phyloP scores from a whole-genome alignment of 2,329 filamentous ascomycete species.

The Penicillium italicum region DNA sequence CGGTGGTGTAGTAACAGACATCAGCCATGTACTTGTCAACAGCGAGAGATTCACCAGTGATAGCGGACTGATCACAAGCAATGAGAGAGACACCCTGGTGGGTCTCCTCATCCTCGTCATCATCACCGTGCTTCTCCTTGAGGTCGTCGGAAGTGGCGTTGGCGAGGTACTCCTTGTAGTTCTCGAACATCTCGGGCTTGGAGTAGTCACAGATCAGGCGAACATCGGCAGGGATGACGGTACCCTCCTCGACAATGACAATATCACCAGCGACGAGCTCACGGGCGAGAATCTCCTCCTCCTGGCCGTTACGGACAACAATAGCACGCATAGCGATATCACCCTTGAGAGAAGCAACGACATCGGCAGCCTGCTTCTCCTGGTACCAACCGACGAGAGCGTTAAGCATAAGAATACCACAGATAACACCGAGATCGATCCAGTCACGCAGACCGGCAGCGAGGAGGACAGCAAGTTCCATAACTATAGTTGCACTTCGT shows the following conservation, averaged over 20 bases:
- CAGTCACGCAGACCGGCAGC: conserved; percentile 71
- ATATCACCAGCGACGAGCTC: conserved; percentile 75
- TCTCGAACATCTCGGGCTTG: conserved; percentile 62
- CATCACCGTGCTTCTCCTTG: conserved; percentile 56
- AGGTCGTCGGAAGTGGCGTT: conserved; percentile 58
- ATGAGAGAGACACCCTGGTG: conserved; percentile 63
- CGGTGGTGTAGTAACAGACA: conserved; percentile 72
- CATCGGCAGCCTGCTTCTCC: conserved; percentile 75
- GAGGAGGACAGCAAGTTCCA: conserved; percentile 72
- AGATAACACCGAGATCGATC: conserved; percentile 75
- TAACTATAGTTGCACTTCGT: conserved; percentile 43
- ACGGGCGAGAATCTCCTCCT: conserved; percentile 65
- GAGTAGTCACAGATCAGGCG: conserved; percentile 71
- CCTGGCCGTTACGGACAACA: conserved; percentile 64
- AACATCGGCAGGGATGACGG: conserved; percentile 66
- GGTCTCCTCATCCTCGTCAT: conserved; percentile 58
- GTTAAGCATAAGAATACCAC: conserved; percentile 71
- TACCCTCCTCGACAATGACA: conserved; percentile 68
- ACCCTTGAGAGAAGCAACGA: conserved; percentile 70
- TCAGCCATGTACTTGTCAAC: conserved; percentile 63
- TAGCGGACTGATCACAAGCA: conserved; percentile 74
- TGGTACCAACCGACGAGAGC: conserved; percentile 76
- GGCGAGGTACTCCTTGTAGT: conserved; percentile 63
- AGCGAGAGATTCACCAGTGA: conserved; percentile 75
- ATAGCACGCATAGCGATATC: conserved; percentile 72